Evolutionary conservation across 78 protist species (phyloP).

Genomic region (Dictyostelium capitatum): DNA sequence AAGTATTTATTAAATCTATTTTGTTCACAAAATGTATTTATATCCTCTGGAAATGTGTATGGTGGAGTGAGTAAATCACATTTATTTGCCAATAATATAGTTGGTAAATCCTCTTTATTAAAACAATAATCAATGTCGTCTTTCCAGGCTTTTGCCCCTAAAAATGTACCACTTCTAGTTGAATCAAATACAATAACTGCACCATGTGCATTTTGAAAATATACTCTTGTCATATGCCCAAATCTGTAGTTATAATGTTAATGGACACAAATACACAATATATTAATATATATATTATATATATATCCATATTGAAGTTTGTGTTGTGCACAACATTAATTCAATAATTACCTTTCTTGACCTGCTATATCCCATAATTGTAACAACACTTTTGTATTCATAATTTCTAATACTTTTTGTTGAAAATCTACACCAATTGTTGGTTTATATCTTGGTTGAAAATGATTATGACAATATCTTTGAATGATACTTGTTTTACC

Average conservation of each 20-base stretch:
- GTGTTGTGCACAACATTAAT: background rate
- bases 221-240: slow-evolving; percentile 73
- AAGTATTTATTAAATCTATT: slow-evolving; percentile 50
- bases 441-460: slow-evolving; percentile 57
- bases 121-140: slow-evolving; percentile 51
- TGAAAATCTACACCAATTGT: slow-evolving; percentile 72
- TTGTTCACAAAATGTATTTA: slow-evolving; percentile 35
- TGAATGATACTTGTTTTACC: slow-evolving; percentile 73
- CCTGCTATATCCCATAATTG: slow-evolving; percentile 72
- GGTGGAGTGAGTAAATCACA: slow-evolving; percentile 36
- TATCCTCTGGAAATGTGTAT: slow-evolving; percentile 52
- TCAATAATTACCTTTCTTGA: slow-evolving; percentile 33
- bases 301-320: no score
- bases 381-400: slow-evolving; percentile 1
- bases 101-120: slow-evolving; percentile 29
- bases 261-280: background rate
- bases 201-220: slow-evolving; percentile 74
- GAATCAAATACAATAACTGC: slow-evolving; percentile 66
- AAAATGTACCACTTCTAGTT: slow-evolving; percentile 51
- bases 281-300: background rate
- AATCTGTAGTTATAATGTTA: no score
- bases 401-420: slow-evolving; percentile 24
- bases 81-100: slow-evolving; percentile 52
- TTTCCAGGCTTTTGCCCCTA: slow-evolving; percentile 54
- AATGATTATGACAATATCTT: slow-evolving; percentile 57